phyloP scores from a whole-genome alignment of 2,329 filamentous ascomycete genomes.

The Blumeria hordei region DNA sequence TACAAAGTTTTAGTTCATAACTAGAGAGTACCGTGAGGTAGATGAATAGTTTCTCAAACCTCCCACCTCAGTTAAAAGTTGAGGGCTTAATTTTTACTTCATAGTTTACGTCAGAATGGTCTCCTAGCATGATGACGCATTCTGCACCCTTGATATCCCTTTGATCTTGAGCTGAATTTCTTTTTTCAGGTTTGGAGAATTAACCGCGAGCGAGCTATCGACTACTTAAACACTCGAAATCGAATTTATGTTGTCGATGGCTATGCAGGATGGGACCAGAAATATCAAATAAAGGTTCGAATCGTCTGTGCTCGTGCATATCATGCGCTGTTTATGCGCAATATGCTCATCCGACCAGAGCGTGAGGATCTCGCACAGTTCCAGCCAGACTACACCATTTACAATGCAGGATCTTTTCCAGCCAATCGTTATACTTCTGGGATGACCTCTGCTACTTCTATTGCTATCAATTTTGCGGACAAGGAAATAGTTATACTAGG shows the following conservation, averaged over 20 bases:
- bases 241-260: constrained; percentile 97
- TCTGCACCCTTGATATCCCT: too few relatives aligned
- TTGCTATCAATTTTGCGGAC: constrained; percentile 95
- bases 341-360: constrained; percentile 94
- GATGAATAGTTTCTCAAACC: too few relatives aligned
- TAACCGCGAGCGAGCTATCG: constrained; percentile 94
- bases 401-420: constrained; percentile 96
- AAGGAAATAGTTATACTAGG: constrained; percentile 99
- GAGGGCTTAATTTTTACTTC: too few relatives aligned
- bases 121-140: too few relatives aligned
- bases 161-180: too few relatives aligned
- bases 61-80: too few relatives aligned
- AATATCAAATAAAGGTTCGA: constrained; percentile 91
- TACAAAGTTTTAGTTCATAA: not conserved
- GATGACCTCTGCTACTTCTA: constrained; percentile 96
- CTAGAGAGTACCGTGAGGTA: too few relatives aligned
- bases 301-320: constrained; percentile 97
- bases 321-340: constrained; percentile 99
- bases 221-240: constrained; percentile 97
- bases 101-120: too few relatives aligned
- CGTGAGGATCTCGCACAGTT: constrained; percentile 88
- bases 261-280: constrained; percentile 94
- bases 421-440: constrained; percentile 94
- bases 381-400: constrained; percentile 98
- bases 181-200: constrained; percentile 77